Base-by-base conservation (phyloP, 805 yeast species). In the Candida krabiensis region DNA sequence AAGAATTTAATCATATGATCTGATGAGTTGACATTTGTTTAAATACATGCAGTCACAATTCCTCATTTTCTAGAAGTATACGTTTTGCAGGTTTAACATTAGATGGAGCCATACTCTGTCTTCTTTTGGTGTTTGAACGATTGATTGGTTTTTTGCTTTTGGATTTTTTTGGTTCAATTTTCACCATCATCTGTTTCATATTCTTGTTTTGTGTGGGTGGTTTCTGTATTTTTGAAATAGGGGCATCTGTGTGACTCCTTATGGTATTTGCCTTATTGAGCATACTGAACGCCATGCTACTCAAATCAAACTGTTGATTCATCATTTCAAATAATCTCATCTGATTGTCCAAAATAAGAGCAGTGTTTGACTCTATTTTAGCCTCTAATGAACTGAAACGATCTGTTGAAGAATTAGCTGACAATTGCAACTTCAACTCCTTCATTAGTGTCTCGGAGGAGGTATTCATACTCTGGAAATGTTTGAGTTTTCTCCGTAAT, bases 331-430 rank as follows among this genome's bases (percentile, higher is more conserved):
- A 28, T 23, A 46, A 18, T 6, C 40, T 29, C 4, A 32, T 8
- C 37, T 46, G 50, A 21, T 50, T 50, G 11, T 37, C 37, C 17
- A 50, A 18, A 4, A 50, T 38, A 2, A 41, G 12, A 14, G 41
- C 19, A 9, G 47, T 31, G 28, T 40, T 43, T 7, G 37, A 29
- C 12, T 45, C 41, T 12, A 38, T 30, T 17, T 41, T 37, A 3
- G 19, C 27, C 3, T 33, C 26, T 6, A 24, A 31, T n/a, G 28
- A 29, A 4, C 15, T 15, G 2, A 34, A 18, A 4, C 27, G 19
- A 15, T 34, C 32, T 4, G 29, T 8, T n/a, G 35, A 26, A 4
- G 39, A 37, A 8, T 40, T 17, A 13, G 34, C 30, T 22, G 38
- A 37, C 15, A 44, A 24, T 26, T 38, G 41, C 5, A 34, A 30